These are phyloP conservation scores for Chenopodium quinoa DNA, from an alignment of 148 eudicot species.

Conservation along the genomic window DNA sequence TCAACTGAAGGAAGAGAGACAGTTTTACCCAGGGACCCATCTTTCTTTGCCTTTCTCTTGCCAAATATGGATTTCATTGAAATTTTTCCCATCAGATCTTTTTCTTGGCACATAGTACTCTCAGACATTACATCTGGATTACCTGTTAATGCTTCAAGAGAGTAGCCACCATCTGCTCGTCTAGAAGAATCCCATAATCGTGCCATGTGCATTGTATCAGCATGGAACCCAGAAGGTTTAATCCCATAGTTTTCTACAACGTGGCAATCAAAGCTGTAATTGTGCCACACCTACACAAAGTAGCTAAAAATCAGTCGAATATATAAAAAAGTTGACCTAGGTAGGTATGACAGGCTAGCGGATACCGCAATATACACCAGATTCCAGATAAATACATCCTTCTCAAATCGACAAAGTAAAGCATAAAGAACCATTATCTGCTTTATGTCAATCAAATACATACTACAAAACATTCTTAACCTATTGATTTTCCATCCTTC, in stretches of 20 bases:
- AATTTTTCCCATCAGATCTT: slow-evolving; percentile 64
- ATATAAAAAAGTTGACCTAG: slow-evolving; percentile 9
- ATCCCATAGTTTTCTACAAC: slow-evolving; percentile 82
- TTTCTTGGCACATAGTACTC: slow-evolving; percentile 34
- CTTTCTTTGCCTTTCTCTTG: slow-evolving; percentile 67
- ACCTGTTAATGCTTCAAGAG: slow-evolving; percentile 85
- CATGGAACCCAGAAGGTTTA: slow-evolving; percentile 80
- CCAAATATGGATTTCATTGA: slow-evolving; percentile 96
- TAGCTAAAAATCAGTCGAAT: slow-evolving; percentile 13
- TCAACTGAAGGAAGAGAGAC: slow-evolving; percentile 73
- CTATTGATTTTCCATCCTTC: not conserved
- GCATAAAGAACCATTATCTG: not conserved
- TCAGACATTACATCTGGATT: slow-evolving; percentile 55
- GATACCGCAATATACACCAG: not conserved
- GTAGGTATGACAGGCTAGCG: not conserved
- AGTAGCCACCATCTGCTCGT: slow-evolving; percentile 80
- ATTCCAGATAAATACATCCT: not conserved
- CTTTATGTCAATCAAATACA: not conserved
- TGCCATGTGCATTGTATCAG: slow-evolving; percentile 99
- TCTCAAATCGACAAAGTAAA: not conserved
- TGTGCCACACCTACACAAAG: slow-evolving; percentile 91
- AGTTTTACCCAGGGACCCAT: slow-evolving; percentile 83
- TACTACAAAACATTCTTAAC: not conserved
- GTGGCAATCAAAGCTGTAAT: slow-evolving; percentile 96
- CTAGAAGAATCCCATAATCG: slow-evolving; percentile 93